Evolutionary conservation across 805 yeast species (phyloP).

Genomic region (Metschnikowia colocasiae): DNA sequence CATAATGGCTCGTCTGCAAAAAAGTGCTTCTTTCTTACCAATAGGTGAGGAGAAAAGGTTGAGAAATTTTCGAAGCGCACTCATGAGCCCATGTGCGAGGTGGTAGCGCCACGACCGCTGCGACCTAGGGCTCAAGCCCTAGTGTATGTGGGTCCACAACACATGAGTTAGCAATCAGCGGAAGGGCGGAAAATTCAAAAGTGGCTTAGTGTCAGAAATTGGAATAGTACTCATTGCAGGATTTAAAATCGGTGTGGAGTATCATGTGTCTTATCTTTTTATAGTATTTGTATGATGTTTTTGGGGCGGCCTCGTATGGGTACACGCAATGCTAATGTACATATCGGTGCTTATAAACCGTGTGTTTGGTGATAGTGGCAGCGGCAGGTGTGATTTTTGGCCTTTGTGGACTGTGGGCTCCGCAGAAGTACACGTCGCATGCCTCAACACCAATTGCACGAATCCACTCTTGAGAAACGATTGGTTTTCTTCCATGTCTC

Average conservation of each 20-base stretch:
- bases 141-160: too few relatives aligned
- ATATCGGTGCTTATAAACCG: neutral
- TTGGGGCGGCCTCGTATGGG: too few relatives aligned
- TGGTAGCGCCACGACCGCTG: neutral
- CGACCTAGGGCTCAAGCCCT: conserved; percentile 18
- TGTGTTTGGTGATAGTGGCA: neutral
- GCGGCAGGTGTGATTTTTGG: neutral
- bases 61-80: conserved; percentile 3
- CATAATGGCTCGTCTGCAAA: conserved; percentile 50
- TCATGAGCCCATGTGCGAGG: neutral
- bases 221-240: too few relatives aligned
- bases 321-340: too few relatives aligned
- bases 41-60: conserved; percentile 14
- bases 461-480: neutral
- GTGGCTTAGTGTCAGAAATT: too few relatives aligned
- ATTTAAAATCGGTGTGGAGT: too few relatives aligned
- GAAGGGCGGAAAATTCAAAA: too few relatives aligned
- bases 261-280: too few relatives aligned
- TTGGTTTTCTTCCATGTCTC: neutral
- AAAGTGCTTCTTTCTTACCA: conserved; percentile 50
- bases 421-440: neutral
- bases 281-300: too few relatives aligned
- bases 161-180: too few relatives aligned
- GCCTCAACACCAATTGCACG: neutral
- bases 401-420: neutral